Conservation (phyloP, 1,139 yeast species). For the Kluyveromyces marxianus region DNA sequence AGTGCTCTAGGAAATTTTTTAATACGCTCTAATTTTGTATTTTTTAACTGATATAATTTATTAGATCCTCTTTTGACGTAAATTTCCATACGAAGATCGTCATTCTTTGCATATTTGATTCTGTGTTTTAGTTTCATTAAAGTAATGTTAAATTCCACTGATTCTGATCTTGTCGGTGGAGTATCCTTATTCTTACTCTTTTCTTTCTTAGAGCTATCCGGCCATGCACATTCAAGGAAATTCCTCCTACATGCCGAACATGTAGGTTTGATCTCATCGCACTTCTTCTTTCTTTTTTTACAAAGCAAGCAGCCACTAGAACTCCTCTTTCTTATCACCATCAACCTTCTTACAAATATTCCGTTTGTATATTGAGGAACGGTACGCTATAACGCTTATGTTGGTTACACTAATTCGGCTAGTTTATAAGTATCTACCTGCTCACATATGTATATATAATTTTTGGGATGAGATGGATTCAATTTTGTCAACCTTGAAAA, state of each 20-base stretch:
- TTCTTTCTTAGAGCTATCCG: conserved; percentile 15
- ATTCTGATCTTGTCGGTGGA: neutral
- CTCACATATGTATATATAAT: too few relatives aligned
- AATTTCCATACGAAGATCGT: conserved; percentile 2
- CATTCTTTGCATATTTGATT: neutral
- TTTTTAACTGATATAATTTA: neutral
- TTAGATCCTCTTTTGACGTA: conserved; percentile 2
- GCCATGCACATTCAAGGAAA: conserved; percentile 37
- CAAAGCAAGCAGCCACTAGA: conserved; percentile 40
- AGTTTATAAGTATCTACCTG: too few relatives aligned
- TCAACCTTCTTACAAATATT: neutral
- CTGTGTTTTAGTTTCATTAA: neutral
- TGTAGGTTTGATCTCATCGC: conserved; percentile 37
- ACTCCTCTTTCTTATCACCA: conserved; percentile 2
- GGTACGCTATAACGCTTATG: neutral
- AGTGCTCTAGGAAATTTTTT: neutral
- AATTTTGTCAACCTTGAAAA: too few relatives aligned
- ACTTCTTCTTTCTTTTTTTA: conserved; percentile 43
- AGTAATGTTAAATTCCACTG: neutral
- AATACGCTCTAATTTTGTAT: neutral
- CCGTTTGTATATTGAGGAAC: neutral
- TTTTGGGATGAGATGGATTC: too few relatives aligned
- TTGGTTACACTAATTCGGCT: too few relatives aligned
- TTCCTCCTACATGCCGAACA: conserved; percentile 37
- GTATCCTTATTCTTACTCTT: neutral